phyloP scores from a whole-genome alignment of 1,139 yeast genomes.

The Magnusiomyces suaveolens region DNA sequence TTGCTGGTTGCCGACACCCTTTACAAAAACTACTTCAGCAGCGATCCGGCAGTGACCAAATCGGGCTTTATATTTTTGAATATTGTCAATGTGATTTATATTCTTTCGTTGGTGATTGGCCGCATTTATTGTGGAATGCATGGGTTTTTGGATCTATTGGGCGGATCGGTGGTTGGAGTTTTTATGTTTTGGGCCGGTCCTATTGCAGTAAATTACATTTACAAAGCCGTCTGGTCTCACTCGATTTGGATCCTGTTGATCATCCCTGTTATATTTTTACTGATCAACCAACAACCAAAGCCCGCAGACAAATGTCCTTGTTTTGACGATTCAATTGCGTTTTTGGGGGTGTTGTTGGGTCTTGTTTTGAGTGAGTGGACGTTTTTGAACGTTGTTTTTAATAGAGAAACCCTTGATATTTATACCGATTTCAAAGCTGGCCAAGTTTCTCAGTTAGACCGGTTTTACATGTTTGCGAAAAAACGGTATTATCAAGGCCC shows the following conservation, averaged over 20 bases:
- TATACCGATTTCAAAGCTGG: background rate
- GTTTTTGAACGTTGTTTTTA: conserved; percentile 15
- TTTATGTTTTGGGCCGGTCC: conserved; percentile 23
- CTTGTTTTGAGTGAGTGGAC: conserved; percentile 50
- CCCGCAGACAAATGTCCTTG: conserved; percentile 96
- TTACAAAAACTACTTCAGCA: background rate
- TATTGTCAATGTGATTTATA: conserved; percentile 39
- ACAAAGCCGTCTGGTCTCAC: conserved; percentile 23
- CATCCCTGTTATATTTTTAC: conserved; percentile 31
- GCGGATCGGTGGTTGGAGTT: conserved; percentile 60
- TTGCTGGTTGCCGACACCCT: conserved; percentile 36
- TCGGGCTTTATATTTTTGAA: conserved; percentile 17
- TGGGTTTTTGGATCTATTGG: conserved; percentile 66
- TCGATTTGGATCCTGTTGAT: conserved; percentile 33
- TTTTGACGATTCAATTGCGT: conserved; percentile 90
- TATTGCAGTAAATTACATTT: conserved; percentile 17
- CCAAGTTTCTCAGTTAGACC: background rate
- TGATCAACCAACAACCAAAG: conserved; percentile 60
- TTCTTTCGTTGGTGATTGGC: conserved; percentile 62
- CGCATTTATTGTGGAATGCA: conserved; percentile 96
- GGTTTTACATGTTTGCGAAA: background rate
- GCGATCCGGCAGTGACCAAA: background rate
- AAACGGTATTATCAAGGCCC: background rate
- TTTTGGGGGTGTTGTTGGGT: conserved; percentile 81
- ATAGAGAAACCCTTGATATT: background rate